Percentiles rank a stretch among this genome's conserved stretches.
Conservation (phyloP, 1,284 basidiomycete species). For the Ustilago sp. region DNA sequence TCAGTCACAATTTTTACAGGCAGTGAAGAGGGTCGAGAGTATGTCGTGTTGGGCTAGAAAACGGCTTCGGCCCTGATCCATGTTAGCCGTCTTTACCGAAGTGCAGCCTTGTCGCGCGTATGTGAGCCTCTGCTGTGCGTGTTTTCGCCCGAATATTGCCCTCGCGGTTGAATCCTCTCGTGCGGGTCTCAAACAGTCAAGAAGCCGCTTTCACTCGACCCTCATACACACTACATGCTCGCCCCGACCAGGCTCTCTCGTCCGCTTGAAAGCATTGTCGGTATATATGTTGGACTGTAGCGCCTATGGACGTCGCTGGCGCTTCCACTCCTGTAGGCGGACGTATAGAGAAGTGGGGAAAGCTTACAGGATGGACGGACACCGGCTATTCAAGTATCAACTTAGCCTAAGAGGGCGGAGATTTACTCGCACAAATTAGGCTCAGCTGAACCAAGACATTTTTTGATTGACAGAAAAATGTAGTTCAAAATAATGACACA, state of each 20-base stretch:
- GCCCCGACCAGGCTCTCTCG: neutral
- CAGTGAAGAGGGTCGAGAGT: no score
- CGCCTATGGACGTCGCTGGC: neutral
- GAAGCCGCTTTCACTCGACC: no score
- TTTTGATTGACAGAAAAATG: neutral
- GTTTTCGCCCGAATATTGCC: slow-evolving; percentile 21
- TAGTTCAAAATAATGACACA: slow-evolving; percentile 11
- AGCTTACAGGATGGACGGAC: no score
- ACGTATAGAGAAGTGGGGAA: no score
- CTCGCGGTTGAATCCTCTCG: neutral
- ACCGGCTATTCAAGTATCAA: no score
- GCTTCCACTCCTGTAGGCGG: neutral
- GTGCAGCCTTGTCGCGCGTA: slow-evolving; percentile 19
- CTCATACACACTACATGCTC: neutral
- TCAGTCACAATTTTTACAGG: neutral
- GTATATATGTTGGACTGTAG: neutral
- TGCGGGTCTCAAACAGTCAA: slow-evolving; percentile 7
- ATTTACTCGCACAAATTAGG: no score
- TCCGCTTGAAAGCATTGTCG: neutral
- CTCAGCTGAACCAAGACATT: neutral
- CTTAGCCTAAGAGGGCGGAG: no score
- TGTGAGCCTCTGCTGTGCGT: neutral
- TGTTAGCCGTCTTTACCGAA: slow-evolving; percentile 35
- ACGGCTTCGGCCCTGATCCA: neutral
- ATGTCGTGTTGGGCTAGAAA: slow-evolving; percentile 4